phyloP scores from a whole-genome alignment of 306 rosid species.

The Lablab purpureus region DNA sequence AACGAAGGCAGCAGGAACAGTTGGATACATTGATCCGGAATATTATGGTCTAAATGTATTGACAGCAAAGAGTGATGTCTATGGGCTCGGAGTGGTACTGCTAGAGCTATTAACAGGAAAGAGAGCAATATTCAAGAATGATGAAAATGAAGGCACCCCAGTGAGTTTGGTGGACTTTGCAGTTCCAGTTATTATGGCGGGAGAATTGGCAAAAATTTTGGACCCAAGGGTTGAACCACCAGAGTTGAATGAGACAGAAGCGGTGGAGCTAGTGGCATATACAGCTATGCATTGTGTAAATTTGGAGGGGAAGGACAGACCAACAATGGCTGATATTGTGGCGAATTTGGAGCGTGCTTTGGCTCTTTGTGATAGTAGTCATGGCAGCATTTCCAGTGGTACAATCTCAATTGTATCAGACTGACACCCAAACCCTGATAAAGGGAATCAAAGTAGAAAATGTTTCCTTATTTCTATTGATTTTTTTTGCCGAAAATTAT shows the following conservation, averaged over 20 bases:
- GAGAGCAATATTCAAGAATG: slow-evolving; percentile 82
- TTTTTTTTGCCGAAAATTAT: slow-evolving; percentile 43
- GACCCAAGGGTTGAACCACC: slow-evolving; percentile 80
- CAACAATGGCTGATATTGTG: slow-evolving; percentile 91
- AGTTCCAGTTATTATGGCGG: slow-evolving; percentile 74
- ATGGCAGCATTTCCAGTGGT: slow-evolving; percentile 90
- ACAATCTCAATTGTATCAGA: slow-evolving; percentile 75
- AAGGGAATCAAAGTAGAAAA: slow-evolving; percentile 33
- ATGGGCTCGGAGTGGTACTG: slow-evolving; percentile 90
- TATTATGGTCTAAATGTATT: slow-evolving; percentile 90
- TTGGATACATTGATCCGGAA: slow-evolving; percentile 98
- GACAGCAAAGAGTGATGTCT: slow-evolving; percentile 95
- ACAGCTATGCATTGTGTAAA: slow-evolving; percentile 90
- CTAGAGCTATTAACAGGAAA: slow-evolving; percentile 92
- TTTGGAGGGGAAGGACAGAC: slow-evolving; percentile 95
- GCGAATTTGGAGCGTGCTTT: slow-evolving; percentile 89
- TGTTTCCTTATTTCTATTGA: slow-evolving; percentile 49
- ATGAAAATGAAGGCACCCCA: slow-evolving; percentile 68
- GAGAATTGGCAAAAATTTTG: slow-evolving; percentile 69
- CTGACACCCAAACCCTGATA: slow-evolving; percentile 46
- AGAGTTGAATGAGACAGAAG: slow-evolving; percentile 77
- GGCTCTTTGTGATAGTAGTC: slow-evolving; percentile 76
- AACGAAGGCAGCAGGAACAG: slow-evolving; percentile 83
- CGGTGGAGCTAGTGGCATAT: slow-evolving; percentile 87
- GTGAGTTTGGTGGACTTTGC: slow-evolving; percentile 77